Percentiles rank a stretch among this genome's conserved stretches.
phyloP scores from a whole-genome alignment of 192 early-diverging fungal genomes.

The Backusella liffmaniae region DNA sequence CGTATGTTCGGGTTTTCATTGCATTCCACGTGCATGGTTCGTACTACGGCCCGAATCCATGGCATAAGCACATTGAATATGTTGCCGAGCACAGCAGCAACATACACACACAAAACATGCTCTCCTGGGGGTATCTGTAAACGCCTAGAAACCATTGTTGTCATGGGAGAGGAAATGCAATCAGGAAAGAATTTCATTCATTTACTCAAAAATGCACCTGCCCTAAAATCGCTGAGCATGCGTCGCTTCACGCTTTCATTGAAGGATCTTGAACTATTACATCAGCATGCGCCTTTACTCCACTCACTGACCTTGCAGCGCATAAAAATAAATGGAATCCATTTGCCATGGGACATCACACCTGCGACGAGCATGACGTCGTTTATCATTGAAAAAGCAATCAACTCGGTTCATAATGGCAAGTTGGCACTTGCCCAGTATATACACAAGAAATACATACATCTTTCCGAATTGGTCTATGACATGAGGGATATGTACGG shows the following conservation, averaged over 20 bases:
- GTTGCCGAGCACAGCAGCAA: background rate
- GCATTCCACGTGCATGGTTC: background rate
- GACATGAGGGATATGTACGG: background rate
- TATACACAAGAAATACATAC: background rate
- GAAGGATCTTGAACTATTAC: background rate
- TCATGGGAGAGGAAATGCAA: background rate
- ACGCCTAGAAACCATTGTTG: background rate
- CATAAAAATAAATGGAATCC: background rate
- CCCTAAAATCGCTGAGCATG: background rate
- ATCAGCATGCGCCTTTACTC: background rate
- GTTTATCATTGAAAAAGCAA: background rate
- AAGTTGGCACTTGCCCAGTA: background rate
- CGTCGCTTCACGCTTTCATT: background rate
- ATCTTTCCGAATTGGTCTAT: background rate
- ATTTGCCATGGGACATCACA: background rate
- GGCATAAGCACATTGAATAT: background rate
- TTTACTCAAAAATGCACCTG: background rate
- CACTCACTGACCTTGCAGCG: background rate
- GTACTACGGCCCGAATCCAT: background rate
- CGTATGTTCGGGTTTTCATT: background rate
- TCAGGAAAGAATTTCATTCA: background rate
- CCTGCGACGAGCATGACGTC: background rate
- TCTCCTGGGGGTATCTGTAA: background rate
- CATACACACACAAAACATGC: background rate
- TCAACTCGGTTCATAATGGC: background rate